phyloP scores from a whole-genome alignment of 257 asterid genomes.

The Anisodus acutangulus region DNA sequence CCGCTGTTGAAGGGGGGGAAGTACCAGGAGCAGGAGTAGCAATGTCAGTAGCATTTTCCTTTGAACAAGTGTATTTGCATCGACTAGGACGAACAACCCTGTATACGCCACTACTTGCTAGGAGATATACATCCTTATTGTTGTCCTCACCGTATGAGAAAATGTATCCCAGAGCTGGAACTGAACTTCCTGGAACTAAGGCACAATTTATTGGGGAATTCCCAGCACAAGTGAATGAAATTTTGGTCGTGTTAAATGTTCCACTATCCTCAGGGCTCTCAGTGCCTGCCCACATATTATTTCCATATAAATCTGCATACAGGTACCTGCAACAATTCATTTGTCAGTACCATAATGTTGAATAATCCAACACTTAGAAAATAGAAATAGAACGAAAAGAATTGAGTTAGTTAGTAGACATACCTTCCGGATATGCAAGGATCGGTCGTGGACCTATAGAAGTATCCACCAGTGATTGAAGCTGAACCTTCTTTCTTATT shows the following conservation, averaged over 20 bases:
- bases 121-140: slow-evolving; percentile 60
- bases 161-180: slow-evolving; percentile 78
- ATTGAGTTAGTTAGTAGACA: slow-evolving; percentile 15
- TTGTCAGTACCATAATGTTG: not conserved
- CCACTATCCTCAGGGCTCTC: slow-evolving; percentile 76
- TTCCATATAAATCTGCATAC: slow-evolving; percentile 76
- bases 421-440: slow-evolving; percentile 84
- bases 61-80: slow-evolving; percentile 66
- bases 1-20: slow-evolving; percentile 56
- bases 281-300: slow-evolving; percentile 69
- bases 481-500: slow-evolving; percentile 74
- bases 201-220: slow-evolving; percentile 79
- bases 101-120: slow-evolving; percentile 80
- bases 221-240: slow-evolving; percentile 62
- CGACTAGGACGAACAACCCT: slow-evolving; percentile 81
- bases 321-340: slow-evolving; percentile 58
- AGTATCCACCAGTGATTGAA: slow-evolving; percentile 88
- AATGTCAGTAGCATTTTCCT: slow-evolving; percentile 42
- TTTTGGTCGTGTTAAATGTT: slow-evolving; percentile 51
- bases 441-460: slow-evolving; percentile 72
- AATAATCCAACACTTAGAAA: not conserved
- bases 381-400: not conserved
- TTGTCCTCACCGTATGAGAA: slow-evolving; percentile 87
- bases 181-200: slow-evolving; percentile 53
- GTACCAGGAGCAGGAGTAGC: slow-evolving; percentile 49